These are phyloP conservation scores for Boletus rubescentipes DNA, from an alignment of 768 basidiomycete species.

Conservation along the genomic window DNA sequence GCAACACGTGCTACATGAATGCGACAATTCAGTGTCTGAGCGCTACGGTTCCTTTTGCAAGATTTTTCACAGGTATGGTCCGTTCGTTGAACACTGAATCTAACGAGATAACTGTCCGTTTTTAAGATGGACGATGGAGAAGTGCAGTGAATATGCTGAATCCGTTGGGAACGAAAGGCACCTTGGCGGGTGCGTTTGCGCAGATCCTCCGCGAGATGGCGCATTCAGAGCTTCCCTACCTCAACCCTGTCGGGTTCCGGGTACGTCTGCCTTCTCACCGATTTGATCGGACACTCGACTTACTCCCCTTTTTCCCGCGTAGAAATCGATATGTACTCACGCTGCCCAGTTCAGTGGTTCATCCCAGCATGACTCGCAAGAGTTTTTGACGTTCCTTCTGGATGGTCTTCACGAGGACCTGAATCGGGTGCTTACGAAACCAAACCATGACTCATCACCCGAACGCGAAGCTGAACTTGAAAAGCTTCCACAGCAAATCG, in stretches of 20 bases:
- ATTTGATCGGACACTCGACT: neutral
- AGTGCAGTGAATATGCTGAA: conserved; percentile 82
- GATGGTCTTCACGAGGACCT: conserved; percentile 91
- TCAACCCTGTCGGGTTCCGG: conserved; percentile 81
- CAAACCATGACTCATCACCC: conserved; percentile 59
- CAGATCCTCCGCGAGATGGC: conserved; percentile 83
- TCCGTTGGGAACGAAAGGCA: conserved; percentile 84
- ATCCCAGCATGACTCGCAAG: conserved; percentile 97
- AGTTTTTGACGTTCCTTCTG: conserved; percentile 91
- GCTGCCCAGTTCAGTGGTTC: conserved; percentile 77
- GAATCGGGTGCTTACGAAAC: conserved; percentile 78
- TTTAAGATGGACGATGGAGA: conserved; percentile 75
- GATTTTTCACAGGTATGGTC: conserved; percentile 79
- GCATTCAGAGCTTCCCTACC: conserved; percentile 78
- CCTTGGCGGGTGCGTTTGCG: conserved; percentile 78
- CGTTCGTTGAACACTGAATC: neutral
- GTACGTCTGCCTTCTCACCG: conserved; percentile 47
- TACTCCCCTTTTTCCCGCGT: conserved; percentile 20
- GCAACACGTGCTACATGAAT: conserved; percentile 99
- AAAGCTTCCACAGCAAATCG: conserved; percentile 79
- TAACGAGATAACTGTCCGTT: conserved; percentile 1
- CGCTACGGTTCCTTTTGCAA: conserved; percentile 89
- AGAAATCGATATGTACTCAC: conserved; percentile 60
- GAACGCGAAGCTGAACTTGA: conserved; percentile 89
- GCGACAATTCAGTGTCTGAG: conserved; percentile 95